Evolutionary conservation across 768 basidiomycete genomes (phyloP), one percentile per base, ranked within the genome.

Genomic region (Amanita thiersii): DNA sequence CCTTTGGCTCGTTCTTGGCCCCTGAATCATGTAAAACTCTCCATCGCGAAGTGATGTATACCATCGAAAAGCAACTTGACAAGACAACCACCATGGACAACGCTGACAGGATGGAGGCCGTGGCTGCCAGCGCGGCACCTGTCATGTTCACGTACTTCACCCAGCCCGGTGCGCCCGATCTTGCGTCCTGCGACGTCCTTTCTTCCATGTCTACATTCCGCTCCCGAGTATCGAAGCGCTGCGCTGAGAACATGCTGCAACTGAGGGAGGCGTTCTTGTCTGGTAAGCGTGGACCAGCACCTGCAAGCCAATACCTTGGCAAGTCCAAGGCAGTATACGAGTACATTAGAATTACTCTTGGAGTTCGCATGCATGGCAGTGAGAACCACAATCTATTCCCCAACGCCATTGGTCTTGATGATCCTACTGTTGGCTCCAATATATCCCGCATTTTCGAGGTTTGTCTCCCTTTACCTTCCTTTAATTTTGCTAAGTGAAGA

Each of bases 361-460:
- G 77, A 3, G 64, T 91, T 20, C 64, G 63, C 49, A 88, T 87
- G 82, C 79, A 87, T 43, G 86, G 86, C 4, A 55, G 62, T n/a
- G 83, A 85, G 50, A 90, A 90, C 55, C 57, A 74, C 31, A 54
- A 48, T 10, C 52, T 56, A 25, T 75, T 75, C 41, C 54, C 48
- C 1, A 63, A 66, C 37, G 70, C 65, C 1, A 54, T 71, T 18
- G 69, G 70, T 17, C 59, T 61, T 8, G 70, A 71, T 34, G 69
- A 85, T 28, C 66, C 60, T 4, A 81, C 81, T 0, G 63, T 86
- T 37, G 87, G 88, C 2, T 71, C 81, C 57, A 79, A 79, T 50
- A 75, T 88, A n/a, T 71, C 81, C 4, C 62, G 67, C 41, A 85
- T 90, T 40, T 77, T 84, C 39, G 87, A 89, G 66, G 72, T 71